Evolutionary conservation across 2,329 filamentous ascomycete genomes (phyloP).

Genomic region (Cryphonectria carpinicola): DNA sequence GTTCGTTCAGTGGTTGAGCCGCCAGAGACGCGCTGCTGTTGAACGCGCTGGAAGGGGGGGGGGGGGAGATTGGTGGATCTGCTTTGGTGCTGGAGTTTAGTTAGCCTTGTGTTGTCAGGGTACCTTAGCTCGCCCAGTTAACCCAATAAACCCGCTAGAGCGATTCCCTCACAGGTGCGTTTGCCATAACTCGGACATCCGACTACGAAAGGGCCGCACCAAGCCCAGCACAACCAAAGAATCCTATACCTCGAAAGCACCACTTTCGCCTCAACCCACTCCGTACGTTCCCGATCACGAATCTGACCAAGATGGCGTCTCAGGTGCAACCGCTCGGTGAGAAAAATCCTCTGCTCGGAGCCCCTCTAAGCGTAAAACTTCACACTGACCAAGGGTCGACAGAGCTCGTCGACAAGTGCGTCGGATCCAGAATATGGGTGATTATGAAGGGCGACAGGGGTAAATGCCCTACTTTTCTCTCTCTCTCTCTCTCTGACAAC

Average conservation of each 20-base stretch:
- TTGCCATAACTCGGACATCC: conserved; percentile 26
- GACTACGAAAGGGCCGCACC: not conserved
- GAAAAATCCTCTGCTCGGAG: conserved; percentile 25
- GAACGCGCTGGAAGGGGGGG: conserved; percentile 11
- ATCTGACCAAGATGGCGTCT: conserved; percentile 61
- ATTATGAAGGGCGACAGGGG: conserved; percentile 99
- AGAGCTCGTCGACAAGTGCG: conserved; percentile 99
- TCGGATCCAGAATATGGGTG: conserved; percentile 97
- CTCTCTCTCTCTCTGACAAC: not conserved
- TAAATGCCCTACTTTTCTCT: conserved; percentile 42
- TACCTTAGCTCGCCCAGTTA: conserved; percentile 1
- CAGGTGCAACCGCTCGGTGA: conserved; percentile 73
- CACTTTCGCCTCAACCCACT: not conserved
- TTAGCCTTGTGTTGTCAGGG: not conserved
- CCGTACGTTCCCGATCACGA: not conserved
- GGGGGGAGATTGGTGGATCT: not conserved
- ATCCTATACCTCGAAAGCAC: conserved; percentile 3
- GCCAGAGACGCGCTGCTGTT: conserved; percentile 19
- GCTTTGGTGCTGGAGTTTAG: not conserved
- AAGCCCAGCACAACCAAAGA: conserved; percentile 8
- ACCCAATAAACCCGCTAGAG: conserved; percentile 20
- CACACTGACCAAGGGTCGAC: conserved; percentile 26
- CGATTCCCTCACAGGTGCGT: conserved; percentile 11
- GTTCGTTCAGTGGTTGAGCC: not conserved
- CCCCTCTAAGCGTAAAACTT: conserved; percentile 30